Evolutionary conservation across 1,139 yeast species (phyloP), one percentile per base, ranked within the genome.

Genomic region (Taiozyma sp.): DNA sequence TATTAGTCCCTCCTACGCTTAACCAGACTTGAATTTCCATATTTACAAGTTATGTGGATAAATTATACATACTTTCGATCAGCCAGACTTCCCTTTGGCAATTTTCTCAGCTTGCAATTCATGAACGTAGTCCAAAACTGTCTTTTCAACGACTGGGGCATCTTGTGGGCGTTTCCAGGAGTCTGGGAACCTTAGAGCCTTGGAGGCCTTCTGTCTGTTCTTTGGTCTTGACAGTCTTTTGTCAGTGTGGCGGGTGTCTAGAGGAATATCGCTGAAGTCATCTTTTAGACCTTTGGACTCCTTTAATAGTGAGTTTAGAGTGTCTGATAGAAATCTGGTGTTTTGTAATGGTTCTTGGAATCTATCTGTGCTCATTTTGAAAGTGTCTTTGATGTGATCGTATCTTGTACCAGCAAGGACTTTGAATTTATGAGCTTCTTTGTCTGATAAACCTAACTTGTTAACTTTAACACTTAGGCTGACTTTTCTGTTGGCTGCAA

Each of bases 321-420:
- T 76, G 50, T 82, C 85, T 39, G 84, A 83, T 55, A 88, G 70
- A 68, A 77, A 83, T 56, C 86, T 79, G 49, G 91, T 88, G 69
- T 93, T 93, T 69, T 93, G 97, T 1, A 95, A 80, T 45, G 96
- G 85, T 60, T 88, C 88, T 11, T 81, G 75, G 66, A 77, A 88
- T 60, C 77, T 79, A 47, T 79, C 81, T 37, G 81, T 71, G 28
- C 88, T 75, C 68, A 90, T 79, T 58, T 76, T 79, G 62, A 93
- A 76, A 19, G 68, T 65, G 60, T 85, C 83, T 2, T 77, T 76
- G 43, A 71, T 71, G 57, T 77, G 77, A 65, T 90, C 82, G 66
- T 85, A 89, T 64, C 96, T 82, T 47, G 83, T 76, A 22, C 91
- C 96, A 1, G 96, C 82, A 59, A 93, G 71, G 11, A 93, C 74